Percentiles rank a stretch among this genome's conserved stretches.
Conservation (phyloP, 768 basidiomycete genomes). For the Russula foetens region DNA sequence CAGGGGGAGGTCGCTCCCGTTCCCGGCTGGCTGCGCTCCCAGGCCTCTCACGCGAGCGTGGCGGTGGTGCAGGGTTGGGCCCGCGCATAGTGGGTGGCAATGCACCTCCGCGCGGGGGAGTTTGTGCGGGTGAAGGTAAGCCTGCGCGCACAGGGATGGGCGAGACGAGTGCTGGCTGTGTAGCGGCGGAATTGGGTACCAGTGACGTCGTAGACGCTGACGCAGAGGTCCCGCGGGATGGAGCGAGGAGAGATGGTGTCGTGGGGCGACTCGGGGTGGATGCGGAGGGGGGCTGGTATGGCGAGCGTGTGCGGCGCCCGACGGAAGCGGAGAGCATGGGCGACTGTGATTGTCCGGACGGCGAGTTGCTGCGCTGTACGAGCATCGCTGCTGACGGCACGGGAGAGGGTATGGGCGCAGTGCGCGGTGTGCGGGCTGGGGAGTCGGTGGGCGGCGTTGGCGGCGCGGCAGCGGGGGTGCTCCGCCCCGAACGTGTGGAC, state of each 20-base stretch:
- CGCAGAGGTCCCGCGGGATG: not conserved
- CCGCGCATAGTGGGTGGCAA: not conserved
- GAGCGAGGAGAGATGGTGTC: not conserved
- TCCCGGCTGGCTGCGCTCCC: conserved; percentile 39
- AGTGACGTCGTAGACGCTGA: not conserved
- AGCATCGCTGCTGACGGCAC: not conserved
- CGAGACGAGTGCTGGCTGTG: not conserved
- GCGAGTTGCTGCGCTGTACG: not conserved
- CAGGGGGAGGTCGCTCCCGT: conserved; percentile 37
- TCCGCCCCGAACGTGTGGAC: not conserved
- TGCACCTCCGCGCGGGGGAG: not conserved
- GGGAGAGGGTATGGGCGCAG: not conserved
- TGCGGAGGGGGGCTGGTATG: conserved; percentile 3
- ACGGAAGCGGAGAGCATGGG: not conserved
- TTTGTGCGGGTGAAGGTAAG: not conserved
- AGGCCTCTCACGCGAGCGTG: conserved; percentile 61
- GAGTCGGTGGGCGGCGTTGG: not conserved
- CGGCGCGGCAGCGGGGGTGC: not conserved
- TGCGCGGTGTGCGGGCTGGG: not conserved
- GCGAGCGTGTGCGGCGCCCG: conserved; percentile 5
- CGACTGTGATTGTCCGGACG: not conserved
- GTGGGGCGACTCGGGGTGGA: conserved; percentile 2
- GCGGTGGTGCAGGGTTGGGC: conserved; percentile 46
- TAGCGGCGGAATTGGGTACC: not conserved
- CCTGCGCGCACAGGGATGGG: conserved; percentile 2